Conservation (phyloP, 2,329 filamentous ascomycete genomes). For the Pseudogymnoascus sp. region DNA sequence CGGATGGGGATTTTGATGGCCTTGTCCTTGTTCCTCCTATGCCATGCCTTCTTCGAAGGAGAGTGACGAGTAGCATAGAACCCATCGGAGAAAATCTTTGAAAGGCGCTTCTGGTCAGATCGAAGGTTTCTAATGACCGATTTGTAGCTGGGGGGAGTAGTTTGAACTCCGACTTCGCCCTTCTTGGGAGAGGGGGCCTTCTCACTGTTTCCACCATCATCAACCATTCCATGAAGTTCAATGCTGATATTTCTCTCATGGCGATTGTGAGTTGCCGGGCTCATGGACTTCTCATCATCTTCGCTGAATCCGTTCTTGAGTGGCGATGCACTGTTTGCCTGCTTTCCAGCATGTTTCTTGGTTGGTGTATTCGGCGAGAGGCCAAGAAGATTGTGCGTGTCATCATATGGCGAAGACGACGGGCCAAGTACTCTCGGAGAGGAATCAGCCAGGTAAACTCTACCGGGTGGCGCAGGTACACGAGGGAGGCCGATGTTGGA, state of each 20-base stretch:
- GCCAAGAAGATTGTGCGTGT: constrained; percentile 19
- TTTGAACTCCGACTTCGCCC: background rate
- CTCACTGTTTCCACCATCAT: constrained; percentile 19
- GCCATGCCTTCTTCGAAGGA: background rate
- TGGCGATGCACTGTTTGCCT: background rate
- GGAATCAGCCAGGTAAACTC: background rate
- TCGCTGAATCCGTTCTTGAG: background rate
- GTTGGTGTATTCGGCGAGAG: constrained; percentile 2
- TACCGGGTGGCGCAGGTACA: constrained; percentile 13
- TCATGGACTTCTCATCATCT: background rate
- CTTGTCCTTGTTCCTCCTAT: background rate
- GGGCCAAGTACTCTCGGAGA: constrained; percentile 12
- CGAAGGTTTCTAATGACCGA: background rate
- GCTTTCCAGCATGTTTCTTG: background rate
- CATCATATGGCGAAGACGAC: constrained; percentile 18
- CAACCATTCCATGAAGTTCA: constrained; percentile 19
- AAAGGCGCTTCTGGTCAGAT: constrained; percentile 9
- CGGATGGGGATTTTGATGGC: constrained; percentile 1
- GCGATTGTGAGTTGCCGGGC: background rate
- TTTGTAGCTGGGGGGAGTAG: background rate
- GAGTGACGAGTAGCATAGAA: constrained; percentile 10
- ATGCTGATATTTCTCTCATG: constrained; percentile 15
- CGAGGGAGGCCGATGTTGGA: constrained; percentile 11
- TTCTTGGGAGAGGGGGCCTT: background rate
- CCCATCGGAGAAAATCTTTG: constrained; percentile 17